Percentiles rank a stretch among this genome's conserved stretches.
These are phyloP conservation scores for Calonectria pauciramosa DNA, from an alignment of 2,329 filamentous ascomycete species.

Conservation along the genomic window DNA sequence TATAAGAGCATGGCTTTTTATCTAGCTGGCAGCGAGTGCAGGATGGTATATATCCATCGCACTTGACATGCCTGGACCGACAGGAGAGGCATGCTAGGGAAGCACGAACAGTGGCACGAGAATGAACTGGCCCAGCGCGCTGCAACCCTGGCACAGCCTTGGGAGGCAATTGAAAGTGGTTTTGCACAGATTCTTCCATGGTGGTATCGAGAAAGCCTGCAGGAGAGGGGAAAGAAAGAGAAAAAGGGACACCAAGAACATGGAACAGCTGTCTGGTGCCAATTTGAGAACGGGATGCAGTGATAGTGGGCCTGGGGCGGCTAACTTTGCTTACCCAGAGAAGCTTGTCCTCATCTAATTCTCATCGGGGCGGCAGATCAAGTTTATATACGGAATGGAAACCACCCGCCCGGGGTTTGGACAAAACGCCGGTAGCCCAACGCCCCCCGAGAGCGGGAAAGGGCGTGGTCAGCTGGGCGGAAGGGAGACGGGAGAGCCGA, in stretches of 20 bases:
- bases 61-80: slow-evolving; percentile 40
- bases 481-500: slow-evolving; percentile 2
- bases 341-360: slow-evolving; percentile 13
- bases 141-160: slow-evolving; percentile 14
- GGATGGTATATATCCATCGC: slow-evolving; percentile 33
- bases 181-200: slow-evolving; percentile 30
- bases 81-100: slow-evolving; percentile 41
- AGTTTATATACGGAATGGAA: neutral
- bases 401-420: slow-evolving; percentile 1
- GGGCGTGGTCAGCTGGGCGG: slow-evolving; percentile 21
- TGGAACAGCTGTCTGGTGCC: slow-evolving; percentile 23
- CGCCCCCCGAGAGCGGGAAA: slow-evolving; percentile 18
- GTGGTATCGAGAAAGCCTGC: slow-evolving; percentile 9
- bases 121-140: slow-evolving; percentile 28
- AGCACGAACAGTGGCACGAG: slow-evolving; percentile 35
- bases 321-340: slow-evolving; percentile 20
- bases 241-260: neutral
- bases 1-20: slow-evolving; percentile 32
- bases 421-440: slow-evolving; percentile 16
- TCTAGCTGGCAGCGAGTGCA: slow-evolving; percentile 39
- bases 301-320: slow-evolving; percentile 17
- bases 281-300: slow-evolving; percentile 9
- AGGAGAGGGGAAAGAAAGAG: slow-evolving; percentile 1
- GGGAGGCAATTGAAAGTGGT: slow-evolving; percentile 14
- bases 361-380: neutral